A percentile compares a stretch with the other conserved stretches of the same genome.
These are phyloP conservation scores for Linderniella brevidens DNA, from an alignment of 257 asterid genomes.

Conservation along the genomic window DNA sequence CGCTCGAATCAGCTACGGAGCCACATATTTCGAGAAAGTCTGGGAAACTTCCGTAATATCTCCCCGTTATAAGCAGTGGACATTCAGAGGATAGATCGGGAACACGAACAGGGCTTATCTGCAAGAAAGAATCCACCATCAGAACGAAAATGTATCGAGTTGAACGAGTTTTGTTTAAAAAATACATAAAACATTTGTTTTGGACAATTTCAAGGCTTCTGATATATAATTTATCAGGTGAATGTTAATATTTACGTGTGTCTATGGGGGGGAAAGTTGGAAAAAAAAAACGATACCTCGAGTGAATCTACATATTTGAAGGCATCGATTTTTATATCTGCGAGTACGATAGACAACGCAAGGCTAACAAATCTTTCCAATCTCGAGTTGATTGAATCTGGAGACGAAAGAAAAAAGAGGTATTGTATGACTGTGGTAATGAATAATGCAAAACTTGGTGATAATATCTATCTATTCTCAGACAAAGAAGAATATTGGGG, in stretches of 20 bases:
- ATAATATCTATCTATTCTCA: too few relatives aligned
- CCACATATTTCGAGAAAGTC: conserved; percentile 39
- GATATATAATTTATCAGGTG: too few relatives aligned
- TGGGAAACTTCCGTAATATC: conserved; percentile 56
- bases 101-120: conserved; percentile 45
- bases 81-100: conserved; percentile 58
- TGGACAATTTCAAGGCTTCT: too few relatives aligned
- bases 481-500: background rate
- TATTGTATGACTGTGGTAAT: too few relatives aligned
- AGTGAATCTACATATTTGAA: conserved; percentile 58
- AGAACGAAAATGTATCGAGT: background rate
- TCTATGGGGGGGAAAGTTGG: too few relatives aligned
- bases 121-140: conserved; percentile 13
- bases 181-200: too few relatives aligned
- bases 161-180: too few relatives aligned
- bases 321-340: conserved; percentile 44
- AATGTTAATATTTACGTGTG: too few relatives aligned
- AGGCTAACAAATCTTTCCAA: conserved; percentile 45
- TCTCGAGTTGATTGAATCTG: conserved; percentile 53
- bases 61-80: conserved; percentile 63
- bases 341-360: conserved; percentile 49
- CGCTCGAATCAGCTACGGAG: conserved; percentile 38
- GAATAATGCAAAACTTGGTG: too few relatives aligned
- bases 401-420: conserved; percentile 5
- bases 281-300: conserved; percentile 37